Base-by-base conservation (phyloP, 1,284 basidiomycete genomes). In the Cryptococcus amylolentus region DNA sequence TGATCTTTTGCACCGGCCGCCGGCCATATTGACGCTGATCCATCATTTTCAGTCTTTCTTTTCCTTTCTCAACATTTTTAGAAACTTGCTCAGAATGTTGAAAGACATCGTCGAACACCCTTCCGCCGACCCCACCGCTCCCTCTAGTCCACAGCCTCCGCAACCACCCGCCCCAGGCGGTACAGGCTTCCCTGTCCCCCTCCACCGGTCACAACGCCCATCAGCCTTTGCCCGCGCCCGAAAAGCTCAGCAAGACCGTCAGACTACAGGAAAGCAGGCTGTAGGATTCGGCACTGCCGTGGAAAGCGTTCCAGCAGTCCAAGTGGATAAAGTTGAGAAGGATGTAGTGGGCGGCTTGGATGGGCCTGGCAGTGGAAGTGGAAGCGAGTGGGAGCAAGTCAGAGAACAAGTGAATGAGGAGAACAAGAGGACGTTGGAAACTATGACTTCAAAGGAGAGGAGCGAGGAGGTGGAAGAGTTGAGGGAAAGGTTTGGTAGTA, bases 401-500 rank as follows among this genome's bases (percentile, higher is more conserved):
- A 54, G 56, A 42, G 14, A 46, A 14, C 48, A 55, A 20, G 67
- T 73, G 9, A 63, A 67, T 10, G 56, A 42, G 18, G 67, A 67
- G 67, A 88, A 88, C 66, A 79, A 81, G 54, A 70, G 72, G 23
- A 75, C 78, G 16, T 80, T 88, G 6, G 79, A 78, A 8, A 68
- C 66, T 2, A 88, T 89, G 86, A 79, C 80, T 5, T 78, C 80
- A 8, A 80, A 82, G 35, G 83, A 88, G 64, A 78, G 82, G 16
- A 80, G 83, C 54, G 73, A 81, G 52, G 86, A 86, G 68, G 78
- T 81, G 54, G 74, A 77, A 54, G 84, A 88, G 62, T 83, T 90
- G 40, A 63, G 87, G 40, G 83, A 86, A 58, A 80, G 81, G 46
- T 87, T 91, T 74, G 88, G 88, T 0, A 68, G 81, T 0, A 81